A percentile compares a stretch with the other conserved stretches of the same genome.
Conservation (phyloP, 352 stramenopile genomes). For the Phytophthora pistaciae region DNA sequence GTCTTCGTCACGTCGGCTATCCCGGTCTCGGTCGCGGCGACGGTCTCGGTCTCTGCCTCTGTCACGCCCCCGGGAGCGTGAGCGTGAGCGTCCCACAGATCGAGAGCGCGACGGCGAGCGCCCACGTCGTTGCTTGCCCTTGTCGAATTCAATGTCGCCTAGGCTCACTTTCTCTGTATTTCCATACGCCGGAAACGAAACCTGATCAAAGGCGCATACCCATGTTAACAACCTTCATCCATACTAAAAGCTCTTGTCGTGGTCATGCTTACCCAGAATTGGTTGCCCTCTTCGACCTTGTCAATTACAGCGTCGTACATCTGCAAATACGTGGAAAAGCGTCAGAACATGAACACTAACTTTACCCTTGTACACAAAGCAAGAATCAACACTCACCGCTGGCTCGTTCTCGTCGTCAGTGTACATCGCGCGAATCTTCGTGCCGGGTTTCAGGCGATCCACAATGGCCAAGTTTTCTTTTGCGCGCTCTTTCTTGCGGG, state of each 20-base stretch:
- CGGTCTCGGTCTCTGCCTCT: slow-evolving; percentile 35
- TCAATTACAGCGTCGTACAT: slow-evolving; percentile 98
- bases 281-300: slow-evolving; percentile 85
- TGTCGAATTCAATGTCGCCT: slow-evolving; percentile 94
- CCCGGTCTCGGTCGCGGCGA: slow-evolving; percentile 36
- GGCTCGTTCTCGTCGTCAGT: slow-evolving; percentile 96
- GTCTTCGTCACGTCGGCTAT: slow-evolving; percentile 36
- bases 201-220: slow-evolving; percentile 34
- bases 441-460: slow-evolving; percentile 88
- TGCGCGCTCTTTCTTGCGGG: slow-evolving; percentile 70
- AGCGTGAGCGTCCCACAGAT: slow-evolving; percentile 47
- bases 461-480: slow-evolving; percentile 73
- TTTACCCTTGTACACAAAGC: background rate
- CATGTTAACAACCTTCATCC: background rate
- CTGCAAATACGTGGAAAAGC: slow-evolving; percentile 36
- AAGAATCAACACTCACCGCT: slow-evolving; percentile 47
- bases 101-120: slow-evolving; percentile 50
- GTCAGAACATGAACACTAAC: background rate
- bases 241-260: background rate
- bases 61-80: slow-evolving; percentile 36
- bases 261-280: slow-evolving; percentile 65
- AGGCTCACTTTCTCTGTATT: slow-evolving; percentile 96
- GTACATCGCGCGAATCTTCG: slow-evolving; percentile 95
- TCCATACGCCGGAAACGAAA: slow-evolving; percentile 97
- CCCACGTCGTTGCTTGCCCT: slow-evolving; percentile 29